Base-by-base conservation (phyloP, 768 basidiomycete species). In the Strobilomyces confusus region DNA sequence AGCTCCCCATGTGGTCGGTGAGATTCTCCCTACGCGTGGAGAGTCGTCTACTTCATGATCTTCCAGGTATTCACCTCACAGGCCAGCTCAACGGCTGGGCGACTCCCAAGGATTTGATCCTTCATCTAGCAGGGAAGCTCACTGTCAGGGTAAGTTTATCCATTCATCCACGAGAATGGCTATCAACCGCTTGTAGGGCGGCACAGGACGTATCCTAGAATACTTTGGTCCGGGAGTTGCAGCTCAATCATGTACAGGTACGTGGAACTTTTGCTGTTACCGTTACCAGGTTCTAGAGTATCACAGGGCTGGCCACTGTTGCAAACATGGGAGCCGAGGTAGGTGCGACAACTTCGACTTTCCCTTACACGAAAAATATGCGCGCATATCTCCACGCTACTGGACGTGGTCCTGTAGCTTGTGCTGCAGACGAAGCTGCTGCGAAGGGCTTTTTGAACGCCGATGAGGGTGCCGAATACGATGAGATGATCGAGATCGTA, bases 301-400 rank as follows among this genome's bases (percentile, higher is more conserved):
- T 44, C 42, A 26, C 46, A 89, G 89, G 91, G 51, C 74, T 97
- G 49, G 97, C 95, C 1, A 98, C 97, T 2, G 89, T 99, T 51
- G 89, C 92, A 41, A 98, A 99, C 72, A 99, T 98, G 97, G 97
- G 97, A 47, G 97, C 97, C 13, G 97, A 99, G 76, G 95, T 98
- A n/a, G 97, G 97, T 36, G 97, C 97, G n/a, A 99, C 97, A 1
- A 98, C 97, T 0, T 95, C 95, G 1, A 92, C 89, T 7, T 99
- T 99, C 80, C 95, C 95, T 5, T 99, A 98, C 72, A 93, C 92
- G 15, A 72, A 81, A 17, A 83, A 83, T 63, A 98, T 98, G 95
- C 80, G 84, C 30, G 77, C 82, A 33, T 99, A 98, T 72, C 82
- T 99, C 29, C 77, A 81, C 58, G 94, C 94, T 19, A 99, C 97